Base-by-base conservation (phyloP, 305 asterid species). In the Solanum hybrid region DNA sequence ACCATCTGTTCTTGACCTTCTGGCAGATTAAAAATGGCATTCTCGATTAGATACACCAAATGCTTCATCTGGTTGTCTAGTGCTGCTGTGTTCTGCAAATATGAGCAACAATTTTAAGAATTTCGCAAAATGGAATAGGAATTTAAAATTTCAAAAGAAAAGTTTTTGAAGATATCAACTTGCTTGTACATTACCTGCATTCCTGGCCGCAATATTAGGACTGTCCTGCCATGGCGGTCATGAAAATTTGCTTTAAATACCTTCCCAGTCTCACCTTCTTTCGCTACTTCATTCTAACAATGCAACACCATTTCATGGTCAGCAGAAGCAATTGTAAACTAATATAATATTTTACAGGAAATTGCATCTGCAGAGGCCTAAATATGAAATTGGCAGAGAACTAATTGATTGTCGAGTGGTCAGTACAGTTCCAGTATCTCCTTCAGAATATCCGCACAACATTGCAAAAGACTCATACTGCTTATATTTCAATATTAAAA, bases 251-350 rank as follows among this genome's bases (percentile, higher is more conserved):
- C 99, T 90, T 97, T 92, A 90, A 84, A 96, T 57, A 96, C 94
- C 94, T 97, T 96, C 89, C 99, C 99, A 6, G 99, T 97, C 93
- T 97, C 99, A 35, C 99, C 99, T 93, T 97, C 99, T 22, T 61
- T 83, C 9, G 99, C 99, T 91, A 96, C 95, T 90, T 97, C 99
- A 89, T 88, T 92, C 99, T 96, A 90, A 89, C 87, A 92, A 90
- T 22, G 28, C 86, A 86, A 87, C 84, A 57, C 37, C n/a, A 33
- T 64, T 64, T n/a, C 86, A 34, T 88, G 24, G 35, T 78, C 90
- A 88, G 33, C 13, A 34, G 29, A 86, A 86, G 46, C 34, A 11
- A 46, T 36, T 57, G 42, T 85, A 22, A 57, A 20, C 33, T 22
- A n/a, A 57, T 33, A 57, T 11, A 77, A 86, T 42, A 74, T 75